Conservation (phyloP, 2,329 filamentous ascomycete genomes). For the Penicillium rolfsii region DNA sequence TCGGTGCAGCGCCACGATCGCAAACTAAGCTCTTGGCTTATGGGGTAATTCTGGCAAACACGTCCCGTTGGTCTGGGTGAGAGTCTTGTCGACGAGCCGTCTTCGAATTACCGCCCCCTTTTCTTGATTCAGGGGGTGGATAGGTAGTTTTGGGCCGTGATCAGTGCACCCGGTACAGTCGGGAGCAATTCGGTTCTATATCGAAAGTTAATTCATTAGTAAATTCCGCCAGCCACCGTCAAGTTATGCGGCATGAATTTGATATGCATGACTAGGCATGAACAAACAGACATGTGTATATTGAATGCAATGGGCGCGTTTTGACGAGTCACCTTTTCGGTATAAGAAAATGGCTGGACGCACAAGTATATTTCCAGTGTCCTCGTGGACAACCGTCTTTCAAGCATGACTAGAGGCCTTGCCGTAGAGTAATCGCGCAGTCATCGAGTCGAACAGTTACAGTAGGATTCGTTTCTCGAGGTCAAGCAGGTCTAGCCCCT, state of each 20-base stretch:
- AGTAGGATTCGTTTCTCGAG: slow-evolving; percentile 14
- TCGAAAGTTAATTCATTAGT: background rate
- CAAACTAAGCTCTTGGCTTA: slow-evolving; percentile 19
- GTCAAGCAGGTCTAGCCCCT: slow-evolving; percentile 3
- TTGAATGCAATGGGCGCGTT: background rate
- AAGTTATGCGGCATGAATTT: slow-evolving; percentile 5
- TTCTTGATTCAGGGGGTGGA: slow-evolving; percentile 5
- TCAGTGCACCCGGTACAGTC: background rate
- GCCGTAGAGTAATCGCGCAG: slow-evolving; percentile 24
- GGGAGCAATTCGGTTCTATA: background rate
- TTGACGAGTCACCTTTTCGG: slow-evolving; percentile 14
- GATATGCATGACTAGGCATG: slow-evolving; percentile 19
- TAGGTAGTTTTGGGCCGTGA: background rate
- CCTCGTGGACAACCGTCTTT: slow-evolving; percentile 26
- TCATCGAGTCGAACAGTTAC: slow-evolving; percentile 3
- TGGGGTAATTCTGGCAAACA: background rate
- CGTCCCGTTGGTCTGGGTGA: background rate
- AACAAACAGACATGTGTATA: slow-evolving; percentile 8
- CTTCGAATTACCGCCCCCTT: slow-evolving; percentile 9
- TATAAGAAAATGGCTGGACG: background rate
- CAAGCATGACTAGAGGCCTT: slow-evolving; percentile 32
- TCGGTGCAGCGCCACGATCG: slow-evolving; percentile 18
- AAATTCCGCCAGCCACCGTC: slow-evolving; percentile 9
- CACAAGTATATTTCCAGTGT: slow-evolving; percentile 4
- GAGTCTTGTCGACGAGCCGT: background rate